Evolutionary conservation across 2,329 filamentous ascomycete genomes (phyloP).

Genomic region (Pochonia chlamydosporia): DNA sequence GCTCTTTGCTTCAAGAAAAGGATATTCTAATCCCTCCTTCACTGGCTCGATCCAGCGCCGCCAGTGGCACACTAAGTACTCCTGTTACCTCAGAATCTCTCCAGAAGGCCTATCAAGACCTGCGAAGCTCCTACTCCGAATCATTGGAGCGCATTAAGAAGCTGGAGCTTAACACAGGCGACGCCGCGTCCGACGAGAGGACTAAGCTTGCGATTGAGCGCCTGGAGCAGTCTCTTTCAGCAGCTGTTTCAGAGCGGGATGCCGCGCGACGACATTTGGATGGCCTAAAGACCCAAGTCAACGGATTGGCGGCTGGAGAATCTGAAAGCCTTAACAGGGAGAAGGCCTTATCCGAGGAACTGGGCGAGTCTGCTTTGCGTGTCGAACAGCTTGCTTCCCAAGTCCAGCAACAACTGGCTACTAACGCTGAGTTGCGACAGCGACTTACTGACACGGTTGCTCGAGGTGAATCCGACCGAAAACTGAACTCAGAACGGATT

Average conservation of each 20-base stretch:
- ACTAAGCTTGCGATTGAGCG: constrained; percentile 57
- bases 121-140: constrained; percentile 65
- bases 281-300: constrained; percentile 56
- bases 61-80: constrained; percentile 18
- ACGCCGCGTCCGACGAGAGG: constrained; percentile 43
- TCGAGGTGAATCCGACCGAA: constrained; percentile 79
- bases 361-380: constrained; percentile 66
- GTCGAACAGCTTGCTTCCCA: constrained; percentile 75
- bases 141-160: constrained; percentile 62
- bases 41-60: constrained; percentile 38
- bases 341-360: constrained; percentile 59
- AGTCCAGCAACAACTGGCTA: constrained; percentile 73
- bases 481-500: constrained; percentile 73
- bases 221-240: constrained; percentile 62
- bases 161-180: constrained; percentile 46
- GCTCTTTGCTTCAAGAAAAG: constrained; percentile 71
- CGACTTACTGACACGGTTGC: constrained; percentile 75
- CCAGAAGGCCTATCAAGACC: constrained; percentile 65
- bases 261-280: constrained; percentile 61
- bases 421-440: constrained; percentile 67
- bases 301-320: constrained; percentile 51
- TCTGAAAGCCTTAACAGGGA: constrained; percentile 53
- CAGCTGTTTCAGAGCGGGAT: constrained; percentile 67
- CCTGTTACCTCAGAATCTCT: constrained; percentile 66
- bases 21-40: constrained; percentile 70